These are phyloP conservation scores for Ophiostoma fasciatum DNA, from an alignment of 2,329 filamentous ascomycete genomes.

Conservation along the genomic window DNA sequence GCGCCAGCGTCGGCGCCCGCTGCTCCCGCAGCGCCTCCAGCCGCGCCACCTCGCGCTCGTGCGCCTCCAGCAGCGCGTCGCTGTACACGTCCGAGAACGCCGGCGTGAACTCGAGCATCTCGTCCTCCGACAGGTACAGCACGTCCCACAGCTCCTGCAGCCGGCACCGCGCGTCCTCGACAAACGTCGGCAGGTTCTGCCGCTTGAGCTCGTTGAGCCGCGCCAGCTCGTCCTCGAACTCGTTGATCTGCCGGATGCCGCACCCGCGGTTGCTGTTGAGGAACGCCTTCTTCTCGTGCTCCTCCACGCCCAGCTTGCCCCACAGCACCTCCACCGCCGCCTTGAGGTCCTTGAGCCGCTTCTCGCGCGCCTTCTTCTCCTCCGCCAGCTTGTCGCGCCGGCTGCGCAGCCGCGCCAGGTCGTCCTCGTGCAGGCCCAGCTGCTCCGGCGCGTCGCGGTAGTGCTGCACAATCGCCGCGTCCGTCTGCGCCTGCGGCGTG, in stretches of 20 bases:
- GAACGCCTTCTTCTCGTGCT: conserved; percentile 71
- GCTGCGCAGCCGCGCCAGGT: conserved; percentile 54
- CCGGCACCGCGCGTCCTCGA: conserved; percentile 82
- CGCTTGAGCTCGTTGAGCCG: conserved; percentile 84
- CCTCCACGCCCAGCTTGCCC: conserved; percentile 74
- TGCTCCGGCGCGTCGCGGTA: conserved; percentile 88
- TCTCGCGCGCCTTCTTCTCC: conserved; percentile 78
- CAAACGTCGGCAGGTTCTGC: conserved; percentile 88
- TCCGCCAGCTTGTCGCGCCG: conserved; percentile 73
- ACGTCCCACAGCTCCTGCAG: conserved; percentile 92
- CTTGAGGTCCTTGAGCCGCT: conserved; percentile 58
- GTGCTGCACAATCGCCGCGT: conserved; percentile 71
- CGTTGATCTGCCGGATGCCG: conserved; percentile 81
- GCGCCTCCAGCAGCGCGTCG: conserved; percentile 84
- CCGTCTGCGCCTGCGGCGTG: conserved; percentile 84
- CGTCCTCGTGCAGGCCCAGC: conserved; percentile 78
- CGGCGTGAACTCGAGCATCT: conserved; percentile 96
- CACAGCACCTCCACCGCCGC: conserved; percentile 71
- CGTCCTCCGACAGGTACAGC: conserved; percentile 89
- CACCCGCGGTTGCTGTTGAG: conserved; percentile 78
- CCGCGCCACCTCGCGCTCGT: conserved; percentile 78
- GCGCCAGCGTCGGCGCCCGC: conserved; percentile 64
- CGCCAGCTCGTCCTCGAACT: conserved; percentile 82
- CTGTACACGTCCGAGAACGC: conserved; percentile 96
- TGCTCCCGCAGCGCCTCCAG: conserved; percentile 75